Evolutionary conservation across 1,139 yeast genomes (phyloP).

Genomic region (Pichia sp.): DNA sequence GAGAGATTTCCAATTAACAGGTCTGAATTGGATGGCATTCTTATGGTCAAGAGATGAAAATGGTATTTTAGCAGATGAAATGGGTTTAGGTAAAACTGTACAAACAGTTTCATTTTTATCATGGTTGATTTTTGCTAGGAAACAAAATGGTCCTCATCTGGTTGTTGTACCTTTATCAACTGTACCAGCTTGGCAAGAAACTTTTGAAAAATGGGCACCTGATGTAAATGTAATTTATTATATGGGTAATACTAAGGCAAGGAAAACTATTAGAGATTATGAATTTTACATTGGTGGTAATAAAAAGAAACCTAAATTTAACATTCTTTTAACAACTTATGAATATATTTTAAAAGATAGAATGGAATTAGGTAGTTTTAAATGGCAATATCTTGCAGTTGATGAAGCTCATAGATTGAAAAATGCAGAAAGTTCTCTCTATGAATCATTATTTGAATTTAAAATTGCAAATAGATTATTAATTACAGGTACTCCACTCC

Average conservation of each 20-base stretch:
- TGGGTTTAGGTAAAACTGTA: constrained; percentile 98
- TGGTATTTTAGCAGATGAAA: constrained; percentile 97
- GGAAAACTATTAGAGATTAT: constrained; percentile 72
- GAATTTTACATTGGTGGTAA: constrained; percentile 63
- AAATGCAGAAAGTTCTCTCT: constrained; percentile 87
- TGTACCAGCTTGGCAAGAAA: constrained; percentile 98
- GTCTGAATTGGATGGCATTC: constrained; percentile 99
- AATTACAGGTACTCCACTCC: constrained; percentile 97
- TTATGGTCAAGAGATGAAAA: constrained; percentile 96
- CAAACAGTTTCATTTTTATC: constrained; percentile 93
- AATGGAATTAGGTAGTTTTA: constrained; percentile 66
- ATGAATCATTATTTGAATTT: constrained; percentile 79
- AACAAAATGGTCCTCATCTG: constrained; percentile 94
- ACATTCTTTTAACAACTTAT: constrained; percentile 83
- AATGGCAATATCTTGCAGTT: constrained; percentile 96
- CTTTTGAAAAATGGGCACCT: constrained; percentile 96
- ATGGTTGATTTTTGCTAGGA: constrained; percentile 89
- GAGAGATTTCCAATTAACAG: constrained; percentile 95
- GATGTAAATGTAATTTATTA: constrained; percentile 89
- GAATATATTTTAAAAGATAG: constrained; percentile 92
- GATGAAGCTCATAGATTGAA: constrained; percentile 98
- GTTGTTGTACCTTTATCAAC: constrained; percentile 96
- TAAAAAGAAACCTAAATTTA: constrained; percentile 71
- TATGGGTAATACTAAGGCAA: constrained; percentile 84
- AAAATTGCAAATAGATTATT: constrained; percentile 77